These are phyloP conservation scores for Pseudogymnoascus sp. DNA, from an alignment of 2,329 filamentous ascomycete species.

Conservation along the genomic window DNA sequence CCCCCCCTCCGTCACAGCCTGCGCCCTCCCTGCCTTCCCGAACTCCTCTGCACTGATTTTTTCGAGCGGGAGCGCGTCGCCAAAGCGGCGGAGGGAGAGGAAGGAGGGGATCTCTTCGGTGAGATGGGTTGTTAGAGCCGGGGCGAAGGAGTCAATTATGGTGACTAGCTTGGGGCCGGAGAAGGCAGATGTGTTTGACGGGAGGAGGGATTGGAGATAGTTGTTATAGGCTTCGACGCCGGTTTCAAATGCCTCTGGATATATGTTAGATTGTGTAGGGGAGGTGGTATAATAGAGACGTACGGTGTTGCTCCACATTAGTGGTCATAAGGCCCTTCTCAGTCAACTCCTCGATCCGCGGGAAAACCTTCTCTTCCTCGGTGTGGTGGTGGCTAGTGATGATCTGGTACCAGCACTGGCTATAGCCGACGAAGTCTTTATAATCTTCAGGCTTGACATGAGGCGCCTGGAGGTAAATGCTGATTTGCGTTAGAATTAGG, in stretches of 20 bases:
- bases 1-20: slow-evolving; percentile 13
- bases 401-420: background rate
- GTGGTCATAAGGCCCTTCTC: background rate
- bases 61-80: slow-evolving; percentile 9
- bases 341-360: slow-evolving; percentile 1
- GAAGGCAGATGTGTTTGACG: slow-evolving; percentile 1
- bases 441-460: slow-evolving; percentile 6
- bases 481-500: background rate
- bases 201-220: slow-evolving; percentile 10
- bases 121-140: background rate
- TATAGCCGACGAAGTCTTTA: background rate
- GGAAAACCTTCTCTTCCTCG: background rate
- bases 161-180: slow-evolving; percentile 11
- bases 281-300: background rate
- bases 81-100: slow-evolving; percentile 12
- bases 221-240: slow-evolving; percentile 13
- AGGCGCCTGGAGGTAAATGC: slow-evolving; percentile 6
- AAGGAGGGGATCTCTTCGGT: background rate
- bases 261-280: background rate
- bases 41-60: slow-evolving; percentile 11
- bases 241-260: slow-evolving; percentile 15
- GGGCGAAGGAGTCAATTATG: background rate
- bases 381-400: background rate
- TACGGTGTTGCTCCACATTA: background rate
- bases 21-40: slow-evolving; percentile 11